Evolutionary conservation across 1,284 basidiomycete genomes (phyloP), one percentile per base, ranked within the genome.

Genomic region (Cutaneotrichosporon cutaneum): DNA sequence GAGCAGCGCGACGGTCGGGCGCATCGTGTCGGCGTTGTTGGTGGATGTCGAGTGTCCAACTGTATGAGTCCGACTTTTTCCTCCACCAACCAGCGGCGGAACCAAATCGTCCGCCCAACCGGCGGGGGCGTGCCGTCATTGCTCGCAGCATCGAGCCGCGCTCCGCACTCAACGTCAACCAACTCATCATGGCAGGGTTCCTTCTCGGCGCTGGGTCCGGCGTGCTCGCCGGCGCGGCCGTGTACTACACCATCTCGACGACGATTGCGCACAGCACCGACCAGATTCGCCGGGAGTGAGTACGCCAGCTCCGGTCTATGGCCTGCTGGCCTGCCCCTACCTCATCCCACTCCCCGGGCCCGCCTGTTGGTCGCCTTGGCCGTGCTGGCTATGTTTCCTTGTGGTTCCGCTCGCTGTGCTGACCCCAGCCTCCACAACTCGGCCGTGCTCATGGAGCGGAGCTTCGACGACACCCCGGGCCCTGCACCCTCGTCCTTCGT

Each of bases 221-320:
- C 54, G 60, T 77, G 11, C 65, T 75, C 30, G 74, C 76, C 21
- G 71, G 74, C 27, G 76, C 74, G 16, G 72, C 72, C 16, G 75
- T 78, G n/a, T 78, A 77, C 65, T 78, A 77, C 62, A 76, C 74
- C 33, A 64, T 78, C 21, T 74, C 76, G 26, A 70, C 69, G 27
- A 63, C 58, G 26, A 56, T 76, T 42, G 59, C 58, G 32, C 62
- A 66, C 44, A 62, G 59, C 26, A 74, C 73, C 1, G 62, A 69
- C 16, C 48, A 61, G 4, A 60, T 75, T 2, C 68, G 68, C 30
- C 61, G 66, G 9, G 72, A 76, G 76, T 77, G 63, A 72, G 74
- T 76, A 18, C 36, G 18, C 11, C 21, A 4, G 24, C 22, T 14
- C 16, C 54, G 8, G 42, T 18, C n/a, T n/a, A n/a, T n/a, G n/a